Conservation (phyloP, 495 filamentous ascomycete genomes). For the Aspergillus funiculosus region DNA sequence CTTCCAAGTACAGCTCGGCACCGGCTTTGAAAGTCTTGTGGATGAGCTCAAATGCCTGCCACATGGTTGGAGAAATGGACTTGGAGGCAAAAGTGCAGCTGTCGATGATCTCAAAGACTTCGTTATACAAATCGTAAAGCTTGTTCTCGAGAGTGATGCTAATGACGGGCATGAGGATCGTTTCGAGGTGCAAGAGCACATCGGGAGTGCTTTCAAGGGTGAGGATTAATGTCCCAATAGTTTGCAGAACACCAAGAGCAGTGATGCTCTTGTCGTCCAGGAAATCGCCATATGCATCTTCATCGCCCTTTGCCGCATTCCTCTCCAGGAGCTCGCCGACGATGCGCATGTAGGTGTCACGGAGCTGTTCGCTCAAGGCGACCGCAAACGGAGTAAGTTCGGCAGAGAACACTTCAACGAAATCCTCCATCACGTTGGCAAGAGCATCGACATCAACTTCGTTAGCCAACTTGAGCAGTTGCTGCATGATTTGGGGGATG, state of each 20-base stretch:
- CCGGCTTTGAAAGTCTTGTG: slow-evolving; percentile 95
- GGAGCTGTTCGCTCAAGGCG: slow-evolving; percentile 89
- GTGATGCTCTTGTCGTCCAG: slow-evolving; percentile 98
- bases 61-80: slow-evolving; percentile 91
- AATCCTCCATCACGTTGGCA: slow-evolving; percentile 99
- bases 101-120: slow-evolving; percentile 98
- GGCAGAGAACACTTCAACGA: slow-evolving; percentile 93
- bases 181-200: slow-evolving; percentile 87
- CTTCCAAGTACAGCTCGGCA: slow-evolving; percentile 94
- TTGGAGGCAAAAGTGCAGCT: slow-evolving; percentile 99
- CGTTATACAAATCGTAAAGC: slow-evolving; percentile 93
- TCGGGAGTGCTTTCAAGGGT: slow-evolving; percentile 96
- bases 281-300: slow-evolving; percentile 79
- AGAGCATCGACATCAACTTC: slow-evolving; percentile 91
- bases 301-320: slow-evolving; percentile 65
- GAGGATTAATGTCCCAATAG: slow-evolving; percentile 93
- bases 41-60: slow-evolving; percentile 94
- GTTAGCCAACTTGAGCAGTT: slow-evolving; percentile 91
- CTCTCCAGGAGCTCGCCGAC: slow-evolving; percentile 86
- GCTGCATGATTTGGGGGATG: slow-evolving; percentile 99
- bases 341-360: slow-evolving; percentile 93
- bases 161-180: slow-evolving; percentile 94
- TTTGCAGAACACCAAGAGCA: slow-evolving; percentile 91
- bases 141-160: slow-evolving; percentile 95
- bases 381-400: slow-evolving; percentile 98